These are phyloP conservation scores for Picea sitchensis DNA, from an alignment of 75 land plant genomes.

Conservation along the genomic window DNA sequence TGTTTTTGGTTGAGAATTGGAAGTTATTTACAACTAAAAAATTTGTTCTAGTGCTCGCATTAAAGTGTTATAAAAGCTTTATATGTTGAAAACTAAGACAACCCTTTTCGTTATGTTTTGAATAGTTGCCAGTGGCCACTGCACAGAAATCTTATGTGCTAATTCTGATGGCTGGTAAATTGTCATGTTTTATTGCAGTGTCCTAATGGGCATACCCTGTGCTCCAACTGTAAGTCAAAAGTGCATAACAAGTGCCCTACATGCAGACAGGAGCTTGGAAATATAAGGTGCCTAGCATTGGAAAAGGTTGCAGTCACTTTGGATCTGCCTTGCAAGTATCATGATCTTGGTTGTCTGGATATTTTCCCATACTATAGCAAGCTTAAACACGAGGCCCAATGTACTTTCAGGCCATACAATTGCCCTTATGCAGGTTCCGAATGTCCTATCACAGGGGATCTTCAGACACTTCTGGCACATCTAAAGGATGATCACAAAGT, in stretches of 20 bases:
- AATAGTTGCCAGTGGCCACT: no score
- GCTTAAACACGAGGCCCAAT: slow-evolving; percentile 48
- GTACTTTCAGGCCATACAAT: slow-evolving; percentile 55
- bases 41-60: no score
- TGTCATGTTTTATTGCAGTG: slow-evolving; percentile 14
- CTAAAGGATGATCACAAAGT: slow-evolving; percentile 60
- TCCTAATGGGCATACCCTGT: slow-evolving; percentile 48
- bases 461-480: slow-evolving; percentile 45
- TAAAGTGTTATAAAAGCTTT: no score
- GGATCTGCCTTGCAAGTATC: slow-evolving; percentile 50
- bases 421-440: slow-evolving; percentile 70
- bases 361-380: slow-evolving; percentile 63
- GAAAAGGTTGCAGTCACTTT: slow-evolving; percentile 55
- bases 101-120: no score
- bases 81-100: no score
- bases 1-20: no score
- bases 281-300: slow-evolving; percentile 55
- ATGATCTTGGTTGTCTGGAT: slow-evolving; percentile 45
- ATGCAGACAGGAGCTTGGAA: slow-evolving; percentile 75
- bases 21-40: no score
- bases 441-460: slow-evolving; percentile 48
- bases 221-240: slow-evolving; percentile 68
- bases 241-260: slow-evolving; percentile 78
- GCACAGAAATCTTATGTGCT: no score
- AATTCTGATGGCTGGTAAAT: no score